Base-by-base conservation (phyloP, 495 filamentous ascomycete genomes). In the Daldinia loculata region DNA sequence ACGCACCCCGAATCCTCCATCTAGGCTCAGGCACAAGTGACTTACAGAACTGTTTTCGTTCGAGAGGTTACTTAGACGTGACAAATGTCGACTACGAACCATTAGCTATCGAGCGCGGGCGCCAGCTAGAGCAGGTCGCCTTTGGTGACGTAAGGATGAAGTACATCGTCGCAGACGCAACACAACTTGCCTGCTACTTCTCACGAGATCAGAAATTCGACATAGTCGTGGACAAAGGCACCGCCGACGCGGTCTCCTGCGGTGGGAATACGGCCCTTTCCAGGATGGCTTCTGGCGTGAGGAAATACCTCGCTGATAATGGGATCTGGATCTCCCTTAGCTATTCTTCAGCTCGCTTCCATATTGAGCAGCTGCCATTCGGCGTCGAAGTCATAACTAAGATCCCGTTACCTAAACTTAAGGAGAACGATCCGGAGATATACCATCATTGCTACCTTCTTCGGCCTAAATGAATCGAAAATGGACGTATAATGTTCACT, bases 1-100 rank as follows among this genome's bases (percentile, higher is more conserved):
- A 27, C 27, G 30, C 22, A 3, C 51, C 58, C 2, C 61, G 52
- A 27, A 79, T 84, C 34, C 75, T 84, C 3, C 78, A 84, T 24
- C 30, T 83, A 4, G 81, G 81, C 36, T 77, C 71, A 7, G 81
- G 81, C 17, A 84, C 81, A 0, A 83, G 81, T 65, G 80, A 84
- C 41, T 48, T 84, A 32, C 81, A 83, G 19, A 76, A 70, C 43
- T 73, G 72, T 52, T 69, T 84, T 7, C 77, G 80, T 4, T 32
- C 24, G 5, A 53, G 43, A 9, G 78, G 78, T 4, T 80, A 78
- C 45, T 6, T 41, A 3, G 70, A 81, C 66, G 72, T 83, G 45
- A 80, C 78, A 2, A 82, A 83, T 50, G 65, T 79, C 52, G 81
- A 83, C 70, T 83, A 79, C 67, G 80, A 82, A 53, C 80, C 80